These are phyloP conservation scores for Spathaspora gorwiae DNA, from an alignment of 805 yeast species.

Conservation along the genomic window DNA sequence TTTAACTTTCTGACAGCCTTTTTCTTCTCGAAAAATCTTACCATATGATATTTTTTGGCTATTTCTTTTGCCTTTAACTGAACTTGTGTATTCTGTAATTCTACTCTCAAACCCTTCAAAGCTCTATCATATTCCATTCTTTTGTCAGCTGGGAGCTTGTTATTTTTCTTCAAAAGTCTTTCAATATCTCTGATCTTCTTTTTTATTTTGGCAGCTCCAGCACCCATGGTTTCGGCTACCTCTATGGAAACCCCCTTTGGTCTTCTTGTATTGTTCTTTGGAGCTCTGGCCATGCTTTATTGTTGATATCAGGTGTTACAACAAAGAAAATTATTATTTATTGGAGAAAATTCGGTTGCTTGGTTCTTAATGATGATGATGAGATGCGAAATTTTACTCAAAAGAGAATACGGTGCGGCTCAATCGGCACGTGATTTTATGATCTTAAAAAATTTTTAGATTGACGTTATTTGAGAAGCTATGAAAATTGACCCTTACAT, in stretches of 20 bases:
- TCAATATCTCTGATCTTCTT: constrained; percentile 85
- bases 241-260: constrained; percentile 18
- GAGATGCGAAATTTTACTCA: neutral
- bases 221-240: constrained; percentile 27
- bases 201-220: constrained; percentile 54
- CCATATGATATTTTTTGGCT: constrained; percentile 84
- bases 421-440: no score
- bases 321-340: no score
- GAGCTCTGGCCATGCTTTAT: constrained; percentile 15
- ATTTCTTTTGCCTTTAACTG: constrained; percentile 44
- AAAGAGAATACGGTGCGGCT: no score
- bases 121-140: constrained; percentile 73
- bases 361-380: neutral
- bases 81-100: constrained; percentile 47
- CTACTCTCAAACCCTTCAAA: constrained; percentile 56
- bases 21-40: constrained; percentile 84
- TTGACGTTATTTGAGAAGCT: no score
- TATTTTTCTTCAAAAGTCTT: constrained; percentile 52
- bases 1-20: constrained; percentile 75
- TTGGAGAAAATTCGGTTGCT: no score
- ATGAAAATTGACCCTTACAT: no score
- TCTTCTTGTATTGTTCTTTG: constrained; percentile 10
- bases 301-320: neutral
- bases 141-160: constrained; percentile 58
- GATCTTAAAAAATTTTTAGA: no score